Conservation (phyloP, 192 early-diverging fungal species). For the Backusella westeae region DNA sequence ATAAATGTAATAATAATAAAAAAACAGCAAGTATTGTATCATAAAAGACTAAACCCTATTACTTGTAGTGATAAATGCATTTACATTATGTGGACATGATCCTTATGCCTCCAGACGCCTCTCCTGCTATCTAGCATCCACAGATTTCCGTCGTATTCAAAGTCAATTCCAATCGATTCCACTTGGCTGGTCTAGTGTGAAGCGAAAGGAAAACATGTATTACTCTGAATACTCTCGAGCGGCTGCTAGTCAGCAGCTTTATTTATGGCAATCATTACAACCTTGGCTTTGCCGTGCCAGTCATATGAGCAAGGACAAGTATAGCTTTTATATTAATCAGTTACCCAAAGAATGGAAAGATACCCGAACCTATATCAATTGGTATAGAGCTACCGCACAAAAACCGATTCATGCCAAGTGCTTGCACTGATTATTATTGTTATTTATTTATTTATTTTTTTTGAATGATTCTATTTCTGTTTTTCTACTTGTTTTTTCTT, state of each 20-base stretch:
- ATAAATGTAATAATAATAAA: slow-evolving; percentile 28
- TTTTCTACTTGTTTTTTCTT: too few relatives aligned
- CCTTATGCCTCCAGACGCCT: slow-evolving; percentile 24
- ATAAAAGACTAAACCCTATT: neutral
- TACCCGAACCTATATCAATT: slow-evolving; percentile 27
- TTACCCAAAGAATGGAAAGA: slow-evolving; percentile 26
- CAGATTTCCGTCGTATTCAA: slow-evolving; percentile 26
- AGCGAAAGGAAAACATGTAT: neutral
- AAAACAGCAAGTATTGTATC: neutral
- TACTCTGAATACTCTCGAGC: slow-evolving; percentile 26
- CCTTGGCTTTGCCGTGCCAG: slow-evolving; percentile 16
- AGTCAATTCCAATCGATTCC: slow-evolving; percentile 34
- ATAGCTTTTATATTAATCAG: neutral
- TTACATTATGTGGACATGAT: slow-evolving; percentile 15
- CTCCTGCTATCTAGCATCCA: slow-evolving; percentile 21
- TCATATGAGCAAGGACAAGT: slow-evolving; percentile 14
- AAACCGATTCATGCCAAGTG: slow-evolving; percentile 15
- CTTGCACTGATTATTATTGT: neutral
- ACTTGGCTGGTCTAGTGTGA: slow-evolving; percentile 22
- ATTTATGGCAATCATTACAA: neutral
- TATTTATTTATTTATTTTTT: neutral
- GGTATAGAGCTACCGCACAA: slow-evolving; percentile 31
- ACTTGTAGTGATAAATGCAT: neutral
- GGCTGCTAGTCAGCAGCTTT: slow-evolving; percentile 8
- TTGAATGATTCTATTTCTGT: neutral